Conservation (phyloP, 2,329 filamentous ascomycete genomes). For the Bipolaris gigantea region DNA sequence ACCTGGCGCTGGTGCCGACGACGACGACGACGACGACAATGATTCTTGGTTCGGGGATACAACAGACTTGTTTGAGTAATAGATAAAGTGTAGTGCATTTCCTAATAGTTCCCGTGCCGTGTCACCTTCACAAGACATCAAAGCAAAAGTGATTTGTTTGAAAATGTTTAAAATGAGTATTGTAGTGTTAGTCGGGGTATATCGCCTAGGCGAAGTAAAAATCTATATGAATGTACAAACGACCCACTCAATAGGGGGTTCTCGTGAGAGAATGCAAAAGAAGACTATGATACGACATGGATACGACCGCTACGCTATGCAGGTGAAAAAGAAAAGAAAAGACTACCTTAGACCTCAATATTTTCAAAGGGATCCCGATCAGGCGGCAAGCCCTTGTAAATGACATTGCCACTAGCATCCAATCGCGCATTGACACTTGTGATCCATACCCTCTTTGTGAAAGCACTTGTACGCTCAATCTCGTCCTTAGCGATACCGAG, state of each 20-base stretch:
- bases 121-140: neutral
- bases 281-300: neutral
- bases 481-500: constrained; percentile 91
- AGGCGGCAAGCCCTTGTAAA: constrained; percentile 82
- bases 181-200: neutral
- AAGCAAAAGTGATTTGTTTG: neutral
- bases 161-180: neutral
- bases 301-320: neutral
- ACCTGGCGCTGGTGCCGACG: neutral
- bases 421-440: constrained; percentile 90
- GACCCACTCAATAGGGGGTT: neutral
- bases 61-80: neutral
- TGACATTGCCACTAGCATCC: constrained; percentile 78
- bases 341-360: constrained; percentile 35
- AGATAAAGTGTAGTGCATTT: neutral
- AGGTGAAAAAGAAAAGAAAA: neutral
- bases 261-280: neutral
- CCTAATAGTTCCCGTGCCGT: too few relatives aligned
- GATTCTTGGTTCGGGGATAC: neutral
- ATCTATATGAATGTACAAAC: neutral
- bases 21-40: neutral
- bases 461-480: constrained; percentile 72
- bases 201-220: neutral
- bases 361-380: constrained; percentile 61
- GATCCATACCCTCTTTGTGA: constrained; percentile 81